Base-by-base conservation (phyloP, 2,329 filamentous ascomycete species). In the Colletotrichum caudatum region DNA sequence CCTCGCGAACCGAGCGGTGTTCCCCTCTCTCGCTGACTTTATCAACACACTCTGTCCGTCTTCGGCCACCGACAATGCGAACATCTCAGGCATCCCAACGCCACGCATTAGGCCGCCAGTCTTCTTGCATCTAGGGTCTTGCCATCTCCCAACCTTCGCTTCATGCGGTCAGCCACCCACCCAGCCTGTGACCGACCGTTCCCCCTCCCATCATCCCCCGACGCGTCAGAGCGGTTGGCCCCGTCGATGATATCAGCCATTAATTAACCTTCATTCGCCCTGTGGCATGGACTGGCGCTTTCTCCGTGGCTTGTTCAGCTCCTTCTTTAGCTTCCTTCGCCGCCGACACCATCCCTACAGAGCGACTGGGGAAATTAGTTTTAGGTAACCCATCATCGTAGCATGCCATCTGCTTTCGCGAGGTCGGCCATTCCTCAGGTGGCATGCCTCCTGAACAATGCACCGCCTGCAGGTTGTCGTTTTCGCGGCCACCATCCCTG, bases 1-100 rank as follows among this genome's bases (percentile, higher is more conserved):
- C 41, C 56, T 62, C 58, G 63, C 64, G 53, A 46, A 71, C 68
- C 69, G 46, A 71, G 44, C 35, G 57, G n/a, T 58, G 69, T 57
- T 59, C 69, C 51, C 54, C 20, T 59, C 65, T 37, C 50, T 69
- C 65, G 14, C 20, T 35, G 37, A 62, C n/a, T 37, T 58, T 53
- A 23, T 37, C 57, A 20, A 51, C 51, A 29, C 50, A 33, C 35
- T 53, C 35, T 54, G 58, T 53, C 68, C 64, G 68, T 71, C 58
- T 63, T 23, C 68, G 64, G 68, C 23, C 50, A 63, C 57, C 64
- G 44, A 63, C 26, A 41, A 20, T 23, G 33, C 20, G 33, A 37
- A 20, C 53, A 12, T 16, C n/a, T 11, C 20, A 35, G 20, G 53
- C 53, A 6, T 56, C 53, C 6, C 18, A 33, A 37, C 50, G 53